These are phyloP conservation scores for Agrocybe praecox DNA, from an alignment of 768 basidiomycete species.

Conservation along the genomic window DNA sequence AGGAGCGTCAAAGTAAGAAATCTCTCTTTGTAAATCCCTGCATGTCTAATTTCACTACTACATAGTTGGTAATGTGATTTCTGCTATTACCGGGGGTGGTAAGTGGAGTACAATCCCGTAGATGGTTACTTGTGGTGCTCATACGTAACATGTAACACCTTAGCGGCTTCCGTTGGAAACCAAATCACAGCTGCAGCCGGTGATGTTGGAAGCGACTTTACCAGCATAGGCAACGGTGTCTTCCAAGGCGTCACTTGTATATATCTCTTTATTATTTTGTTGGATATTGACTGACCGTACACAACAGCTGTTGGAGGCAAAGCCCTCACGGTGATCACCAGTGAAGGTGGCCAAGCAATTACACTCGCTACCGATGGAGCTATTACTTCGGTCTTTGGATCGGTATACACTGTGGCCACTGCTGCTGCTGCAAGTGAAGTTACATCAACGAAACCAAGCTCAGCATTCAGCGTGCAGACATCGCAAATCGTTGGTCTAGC, in stretches of 20 bases:
- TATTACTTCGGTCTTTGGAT: slow-evolving; percentile 55
- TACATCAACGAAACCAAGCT: slow-evolving; percentile 1
- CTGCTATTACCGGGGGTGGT: slow-evolving; percentile 30
- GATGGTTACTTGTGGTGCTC: background rate
- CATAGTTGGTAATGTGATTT: slow-evolving; percentile 42
- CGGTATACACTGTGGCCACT: slow-evolving; percentile 53
- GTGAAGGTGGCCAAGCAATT: slow-evolving; percentile 44
- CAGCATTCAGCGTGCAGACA: slow-evolving; percentile 21
- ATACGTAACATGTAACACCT: background rate
- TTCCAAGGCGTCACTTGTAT: slow-evolving; percentile 45
- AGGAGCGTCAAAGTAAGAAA: slow-evolving; percentile 47
- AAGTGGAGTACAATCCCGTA: slow-evolving; percentile 4
- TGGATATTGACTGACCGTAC: slow-evolving; percentile 14
- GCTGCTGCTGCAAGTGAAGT: slow-evolving; percentile 28
- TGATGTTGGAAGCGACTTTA: slow-evolving; percentile 23
- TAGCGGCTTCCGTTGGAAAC: slow-evolving; percentile 40
- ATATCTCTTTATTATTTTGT: slow-evolving; percentile 16
- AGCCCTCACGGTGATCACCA: slow-evolving; percentile 58
- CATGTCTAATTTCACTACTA: slow-evolving; percentile 6
- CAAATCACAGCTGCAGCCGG: slow-evolving; percentile 32
- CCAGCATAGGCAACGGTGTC: slow-evolving; percentile 30
- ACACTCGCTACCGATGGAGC: slow-evolving; percentile 54
- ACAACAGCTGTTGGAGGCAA: slow-evolving; percentile 55
- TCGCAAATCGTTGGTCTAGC: slow-evolving; percentile 33
- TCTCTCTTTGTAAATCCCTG: too few relatives aligned